Evolutionary conservation across 1,139 yeast species (phyloP).

Genomic region (Yamadazyma aaseri): DNA sequence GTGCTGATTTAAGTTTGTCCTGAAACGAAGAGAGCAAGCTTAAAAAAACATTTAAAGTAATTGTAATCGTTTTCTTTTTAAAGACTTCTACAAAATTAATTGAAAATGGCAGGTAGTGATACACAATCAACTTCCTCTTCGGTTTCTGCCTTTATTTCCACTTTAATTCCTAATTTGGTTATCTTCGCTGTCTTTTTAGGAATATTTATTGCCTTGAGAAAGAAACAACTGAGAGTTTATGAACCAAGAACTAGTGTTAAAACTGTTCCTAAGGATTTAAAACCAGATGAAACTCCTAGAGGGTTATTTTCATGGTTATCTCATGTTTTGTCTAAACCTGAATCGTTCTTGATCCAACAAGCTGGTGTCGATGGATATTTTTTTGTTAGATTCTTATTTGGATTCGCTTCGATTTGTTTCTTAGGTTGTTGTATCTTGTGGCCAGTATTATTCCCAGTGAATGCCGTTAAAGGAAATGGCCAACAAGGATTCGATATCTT

Average conservation of each 20-base stretch:
- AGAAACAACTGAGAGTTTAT: conserved; percentile 67
- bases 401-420: conserved; percentile 56
- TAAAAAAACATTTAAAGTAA: not conserved
- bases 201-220: conserved; percentile 63
- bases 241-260: conserved; percentile 69
- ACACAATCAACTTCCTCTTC: conserved; percentile 21
- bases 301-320: conserved; percentile 60
- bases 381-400: conserved; percentile 71
- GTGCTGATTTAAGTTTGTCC: conserved; percentile 1
- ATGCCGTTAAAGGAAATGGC: conserved; percentile 70
- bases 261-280: conserved; percentile 38
- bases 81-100: not conserved
- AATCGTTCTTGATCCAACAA: conserved; percentile 69
- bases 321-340: conserved; percentile 52
- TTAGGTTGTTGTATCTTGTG: conserved; percentile 65
- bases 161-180: conserved; percentile 39
- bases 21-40: conserved; percentile 1
- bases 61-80: not conserved
- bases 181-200: conserved; percentile 56
- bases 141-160: conserved; percentile 41
- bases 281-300: conserved; percentile 55
- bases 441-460: conserved; percentile 83
- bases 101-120: conserved; percentile 6
- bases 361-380: conserved; percentile 89
- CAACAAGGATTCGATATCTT: conserved; percentile 59